Percentiles rank a stretch among this genome's conserved stretches.
These are phyloP conservation scores for Alternaria burnsii DNA, from an alignment of 2,329 filamentous ascomycete genomes.

Conservation along the genomic window DNA sequence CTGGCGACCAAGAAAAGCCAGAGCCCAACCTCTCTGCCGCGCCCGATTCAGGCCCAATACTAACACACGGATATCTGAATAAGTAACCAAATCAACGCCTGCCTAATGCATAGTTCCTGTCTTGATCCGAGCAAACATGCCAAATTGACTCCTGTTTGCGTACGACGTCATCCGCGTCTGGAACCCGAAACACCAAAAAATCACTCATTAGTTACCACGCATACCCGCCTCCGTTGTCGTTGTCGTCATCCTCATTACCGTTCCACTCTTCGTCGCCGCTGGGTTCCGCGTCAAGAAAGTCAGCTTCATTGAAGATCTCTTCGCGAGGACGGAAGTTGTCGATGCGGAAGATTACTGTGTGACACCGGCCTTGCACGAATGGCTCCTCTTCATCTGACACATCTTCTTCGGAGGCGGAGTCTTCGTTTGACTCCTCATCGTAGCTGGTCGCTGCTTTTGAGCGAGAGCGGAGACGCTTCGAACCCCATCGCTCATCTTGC, in stretches of 20 bases:
- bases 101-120: slow-evolving; percentile 24
- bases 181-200: neutral
- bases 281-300: slow-evolving; percentile 72
- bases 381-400: slow-evolving; percentile 25
- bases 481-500: slow-evolving; percentile 39
- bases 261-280: slow-evolving; percentile 67
- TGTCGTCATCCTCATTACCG: slow-evolving; percentile 63
- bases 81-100: slow-evolving; percentile 23
- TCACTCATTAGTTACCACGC: slow-evolving; percentile 32
- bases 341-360: slow-evolving; percentile 74
- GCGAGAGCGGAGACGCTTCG: slow-evolving; percentile 43
- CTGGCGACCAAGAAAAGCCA: slow-evolving; percentile 8
- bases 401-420: slow-evolving; percentile 32
- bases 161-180: slow-evolving; percentile 1
- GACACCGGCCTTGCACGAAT: slow-evolving; percentile 73
- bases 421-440: slow-evolving; percentile 41
- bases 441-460: slow-evolving; percentile 36
- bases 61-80: slow-evolving; percentile 24
- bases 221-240: slow-evolving; percentile 50
- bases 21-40: slow-evolving; percentile 30
- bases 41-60: slow-evolving; percentile 28
- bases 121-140: neutral
- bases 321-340: slow-evolving; percentile 79
- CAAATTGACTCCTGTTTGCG: neutral
- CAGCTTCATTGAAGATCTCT: slow-evolving; percentile 72